Base-by-base conservation (phyloP, 1,139 yeast genomes). In the Lodderomyces jiufengensis region DNA sequence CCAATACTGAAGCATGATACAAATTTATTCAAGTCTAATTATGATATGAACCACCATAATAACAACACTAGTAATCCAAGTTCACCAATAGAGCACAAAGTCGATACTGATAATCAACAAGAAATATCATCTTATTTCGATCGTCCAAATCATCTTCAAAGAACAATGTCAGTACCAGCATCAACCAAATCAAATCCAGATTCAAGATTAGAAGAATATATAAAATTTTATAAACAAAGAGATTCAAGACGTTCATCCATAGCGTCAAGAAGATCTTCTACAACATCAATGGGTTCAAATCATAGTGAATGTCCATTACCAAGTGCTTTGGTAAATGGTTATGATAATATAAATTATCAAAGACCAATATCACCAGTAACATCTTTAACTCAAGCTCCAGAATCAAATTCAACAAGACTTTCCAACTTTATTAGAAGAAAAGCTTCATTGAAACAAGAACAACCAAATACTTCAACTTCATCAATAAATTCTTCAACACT, bases 141-240 rank as follows among this genome's bases (percentile, higher is more conserved):
- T 9, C 14, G 18, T 7, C 33, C 23, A 24, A 13, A 28, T n/a
- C 33, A 31, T 24, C 31, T 37, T 16, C 36, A 43, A n/a, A 43
- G 54, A 24, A 42, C 55, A 6, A 46, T 45, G 40, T 48, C 57
- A 1, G 41, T 51, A 2, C 52, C 57, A 9, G 39, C 38, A 4
- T 32, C 38, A 27, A 26, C 45, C 10, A 36, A 34, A 6, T 42
- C 38, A 7, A 16, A 44, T 3, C 24, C 48, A 5, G 85, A 80
- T 47, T 80, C 83, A 2, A 66, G 76, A 44, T 52, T 82, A 27
- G 75, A 76, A 27, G 79, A 76, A 36, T 82, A 80, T 48, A 61
- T 82, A 39, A 63, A 66, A 33, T 73, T 71, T 47, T 77, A 73
- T 48, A 63, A 65, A 38, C 70, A 66, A 41, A 64, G 52, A 41